Evolutionary conservation across 805 yeast species (phyloP).

Genomic region (Soucietia sequanensis): DNA sequence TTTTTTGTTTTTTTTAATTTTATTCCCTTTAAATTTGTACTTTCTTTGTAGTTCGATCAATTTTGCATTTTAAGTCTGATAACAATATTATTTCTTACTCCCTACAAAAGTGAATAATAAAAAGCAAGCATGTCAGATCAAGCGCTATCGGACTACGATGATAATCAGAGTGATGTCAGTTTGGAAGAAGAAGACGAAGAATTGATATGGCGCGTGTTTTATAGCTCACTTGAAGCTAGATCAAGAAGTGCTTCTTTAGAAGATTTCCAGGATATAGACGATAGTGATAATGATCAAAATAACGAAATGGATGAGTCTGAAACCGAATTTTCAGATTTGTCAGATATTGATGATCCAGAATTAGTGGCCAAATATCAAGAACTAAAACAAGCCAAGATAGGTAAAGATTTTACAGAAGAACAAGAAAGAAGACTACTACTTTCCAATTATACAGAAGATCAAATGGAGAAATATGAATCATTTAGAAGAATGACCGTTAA

Average conservation of each 20-base stretch:
- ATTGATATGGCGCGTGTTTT: constrained; percentile 43
- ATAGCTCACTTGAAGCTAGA: constrained; percentile 20
- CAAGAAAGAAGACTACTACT: constrained; percentile 63
- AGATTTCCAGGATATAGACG: constrained; percentile 3
- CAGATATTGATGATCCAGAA: constrained; percentile 34
- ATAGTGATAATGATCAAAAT: constrained; percentile 11
- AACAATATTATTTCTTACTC: too few species aligned
- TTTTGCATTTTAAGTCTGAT: too few species aligned
- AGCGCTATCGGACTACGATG: too few species aligned
- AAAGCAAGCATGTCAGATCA: too few species aligned
- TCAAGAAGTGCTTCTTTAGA: constrained; percentile 3
- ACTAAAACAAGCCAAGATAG: constrained; percentile 30
- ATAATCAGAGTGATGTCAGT: constrained; percentile 32
- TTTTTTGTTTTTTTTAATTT: too few species aligned
- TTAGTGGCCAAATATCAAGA: constrained; percentile 28
- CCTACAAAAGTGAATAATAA: too few species aligned
- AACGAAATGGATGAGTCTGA: constrained; percentile 20
- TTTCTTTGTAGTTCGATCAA: too few species aligned
- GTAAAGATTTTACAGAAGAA: constrained; percentile 39
- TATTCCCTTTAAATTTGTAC: too few species aligned
- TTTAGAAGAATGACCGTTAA: constrained; percentile 67
- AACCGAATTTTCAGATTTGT: constrained; percentile 26
- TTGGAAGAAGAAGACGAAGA: constrained; percentile 47
- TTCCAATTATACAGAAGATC: constrained; percentile 74
- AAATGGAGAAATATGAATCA: constrained; percentile 83